Conservation (phyloP, 1,284 basidiomycete species). For the Ganoderma lucidum region DNA sequence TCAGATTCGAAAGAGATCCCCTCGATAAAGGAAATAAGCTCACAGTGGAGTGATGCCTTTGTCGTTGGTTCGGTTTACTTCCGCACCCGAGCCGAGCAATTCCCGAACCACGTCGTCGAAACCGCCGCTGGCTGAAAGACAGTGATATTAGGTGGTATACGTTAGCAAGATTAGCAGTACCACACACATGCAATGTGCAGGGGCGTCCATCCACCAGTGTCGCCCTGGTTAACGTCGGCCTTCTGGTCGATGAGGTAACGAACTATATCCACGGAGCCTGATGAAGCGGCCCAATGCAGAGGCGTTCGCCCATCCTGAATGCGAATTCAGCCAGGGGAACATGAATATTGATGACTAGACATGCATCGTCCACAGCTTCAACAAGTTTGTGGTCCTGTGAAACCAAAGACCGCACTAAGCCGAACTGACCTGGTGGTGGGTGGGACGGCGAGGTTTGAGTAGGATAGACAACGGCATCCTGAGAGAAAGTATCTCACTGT, state of each 20-base stretch:
- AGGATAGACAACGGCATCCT: neutral
- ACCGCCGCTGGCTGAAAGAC: constrained; percentile 78
- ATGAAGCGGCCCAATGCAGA: constrained; percentile 89
- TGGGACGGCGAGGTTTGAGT: constrained; percentile 7
- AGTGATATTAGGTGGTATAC: neutral
- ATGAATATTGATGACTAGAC: constrained; percentile 29
- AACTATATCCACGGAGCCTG: constrained; percentile 73
- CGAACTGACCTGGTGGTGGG: constrained; percentile 69
- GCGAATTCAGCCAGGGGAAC: constrained; percentile 12
- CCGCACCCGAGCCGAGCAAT: constrained; percentile 85
- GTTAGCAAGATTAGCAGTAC: neutral
- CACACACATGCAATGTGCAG: constrained; percentile 85
- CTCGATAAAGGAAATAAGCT: constrained; percentile 39
- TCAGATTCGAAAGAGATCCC: constrained; percentile 20
- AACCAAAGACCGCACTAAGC: constrained; percentile 75
- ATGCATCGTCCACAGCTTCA: constrained; percentile 75
- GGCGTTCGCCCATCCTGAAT: constrained; percentile 87
- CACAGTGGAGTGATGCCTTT: constrained; percentile 91
- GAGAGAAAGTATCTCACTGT: constrained; percentile 10
- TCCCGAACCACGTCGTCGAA: constrained; percentile 81
- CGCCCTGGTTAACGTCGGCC: constrained; percentile 75
- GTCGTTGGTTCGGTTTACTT: constrained; percentile 83
- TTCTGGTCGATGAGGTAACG: constrained; percentile 79
- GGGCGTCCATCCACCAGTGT: constrained; percentile 85
- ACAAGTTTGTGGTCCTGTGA: constrained; percentile 72